Evolutionary conservation across 768 basidiomycete species (phyloP).

Genomic region (Mycena rosella): DNA sequence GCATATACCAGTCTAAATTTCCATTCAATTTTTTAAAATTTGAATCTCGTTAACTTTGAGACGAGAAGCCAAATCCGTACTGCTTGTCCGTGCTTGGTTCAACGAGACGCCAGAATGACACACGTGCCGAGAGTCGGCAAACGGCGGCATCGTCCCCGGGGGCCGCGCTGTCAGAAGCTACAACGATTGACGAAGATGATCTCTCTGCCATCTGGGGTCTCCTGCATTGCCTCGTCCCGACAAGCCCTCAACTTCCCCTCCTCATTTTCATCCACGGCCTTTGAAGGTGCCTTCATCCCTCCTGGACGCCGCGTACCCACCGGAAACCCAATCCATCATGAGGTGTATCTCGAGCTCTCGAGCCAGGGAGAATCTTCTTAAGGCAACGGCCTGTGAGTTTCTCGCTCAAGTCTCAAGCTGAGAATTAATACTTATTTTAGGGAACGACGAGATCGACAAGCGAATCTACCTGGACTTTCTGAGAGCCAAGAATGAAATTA

Average conservation of each 20-base stretch:
- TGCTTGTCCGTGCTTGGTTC: slow-evolving; percentile 4
- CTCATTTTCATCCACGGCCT: slow-evolving; percentile 1
- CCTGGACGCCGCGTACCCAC: slow-evolving; percentile 4
- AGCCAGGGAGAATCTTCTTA: slow-evolving; percentile 1
- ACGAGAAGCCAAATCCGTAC: too few species aligned
- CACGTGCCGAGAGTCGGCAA: slow-evolving; percentile 13
- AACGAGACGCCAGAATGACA: slow-evolving; percentile 6
- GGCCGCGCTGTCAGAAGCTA: slow-evolving; percentile 1
- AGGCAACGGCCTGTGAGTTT: slow-evolving; percentile 15
- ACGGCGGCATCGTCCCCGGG: neutral
- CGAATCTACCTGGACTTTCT: slow-evolving; percentile 90
- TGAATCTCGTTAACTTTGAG: slow-evolving; percentile 1
- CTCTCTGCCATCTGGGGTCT: slow-evolving; percentile 2
- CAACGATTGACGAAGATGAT: too few species aligned
- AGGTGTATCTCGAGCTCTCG: slow-evolving; percentile 19
- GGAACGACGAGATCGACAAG: slow-evolving; percentile 93
- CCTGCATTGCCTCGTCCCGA: slow-evolving; percentile 1
- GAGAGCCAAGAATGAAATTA: slow-evolving; percentile 88
- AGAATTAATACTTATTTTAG: slow-evolving; percentile 49
- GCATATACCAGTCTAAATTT: slow-evolving; percentile 1
- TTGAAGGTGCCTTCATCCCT: slow-evolving; percentile 8
- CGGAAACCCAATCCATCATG: slow-evolving; percentile 5
- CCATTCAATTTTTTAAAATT: neutral
- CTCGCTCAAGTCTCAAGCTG: slow-evolving; percentile 3
- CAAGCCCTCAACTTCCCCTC: slow-evolving; percentile 3